Evolutionary conservation across 305 asterid genomes (phyloP), one percentile per base, ranked within the genome.

Genomic region (Plantago lanceolata): DNA sequence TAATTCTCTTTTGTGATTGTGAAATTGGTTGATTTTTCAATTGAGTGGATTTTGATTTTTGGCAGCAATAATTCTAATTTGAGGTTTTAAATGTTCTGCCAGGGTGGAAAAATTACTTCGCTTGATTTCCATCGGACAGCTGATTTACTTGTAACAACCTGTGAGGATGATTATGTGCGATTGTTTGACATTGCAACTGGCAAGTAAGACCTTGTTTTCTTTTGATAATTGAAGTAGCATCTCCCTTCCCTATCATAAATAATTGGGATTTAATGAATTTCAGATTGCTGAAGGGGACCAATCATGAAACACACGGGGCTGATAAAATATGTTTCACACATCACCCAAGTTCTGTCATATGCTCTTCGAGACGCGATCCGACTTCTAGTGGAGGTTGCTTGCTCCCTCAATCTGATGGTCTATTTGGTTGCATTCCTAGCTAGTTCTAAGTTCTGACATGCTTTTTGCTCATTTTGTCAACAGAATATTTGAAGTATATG

Each of bases 241-340:
- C 31, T 26, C 26, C 33, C 15, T 48, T 18, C 8, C 29, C 0
- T 31, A 2, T 53, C 5, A 16, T 18, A 20, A 28, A 40, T 19
- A 26, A 33, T 33, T 33, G 11, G 40, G 40, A 54, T 71, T 49
- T 65, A 37, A 29, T 45, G 16, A 65, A 48, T 70, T 73, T 72
- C 83, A 92, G 97, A 76, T 72, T 89, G 85, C 61, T 85, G 68
- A 93, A 93, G 78, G 87, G 96, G 24, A 89, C 97, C 11, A 78
- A 79, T 75, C 99, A 93, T 69, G 85, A 87, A 85, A 88, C 81
- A 75, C 94, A 87, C 71, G 99, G 96, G 53, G 96, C 97, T 55
- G 97, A 87, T 71, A 81, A 80, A 63, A 81, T 93, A 75, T 87
- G 97, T 74, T 89, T 89, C 67, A 84, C 96, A 57, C 99, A 93